These are phyloP conservation scores for Strobilomyces echinocephalus DNA, from an alignment of 768 basidiomycete genomes.

Conservation along the genomic window DNA sequence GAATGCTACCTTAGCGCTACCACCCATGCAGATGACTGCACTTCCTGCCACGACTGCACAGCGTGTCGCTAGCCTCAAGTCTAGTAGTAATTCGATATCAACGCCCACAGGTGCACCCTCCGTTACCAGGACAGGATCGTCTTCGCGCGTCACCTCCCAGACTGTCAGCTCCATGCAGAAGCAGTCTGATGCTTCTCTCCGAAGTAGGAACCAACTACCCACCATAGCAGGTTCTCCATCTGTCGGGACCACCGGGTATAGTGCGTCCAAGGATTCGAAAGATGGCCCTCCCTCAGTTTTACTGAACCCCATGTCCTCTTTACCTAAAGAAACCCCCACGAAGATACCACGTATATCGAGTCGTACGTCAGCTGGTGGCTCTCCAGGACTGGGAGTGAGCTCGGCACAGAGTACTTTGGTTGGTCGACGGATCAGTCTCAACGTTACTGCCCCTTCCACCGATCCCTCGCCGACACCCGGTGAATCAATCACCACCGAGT, in stretches of 20 bases:
- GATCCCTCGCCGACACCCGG: constrained; percentile 58
- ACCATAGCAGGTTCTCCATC: constrained; percentile 95
- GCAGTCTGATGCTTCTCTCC: constrained; percentile 77
- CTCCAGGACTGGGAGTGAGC: constrained; percentile 64
- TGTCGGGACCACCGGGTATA: constrained; percentile 58
- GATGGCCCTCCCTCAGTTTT: constrained; percentile 54
- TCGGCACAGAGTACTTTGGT: constrained; percentile 44
- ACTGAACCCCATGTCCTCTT: constrained; percentile 45
- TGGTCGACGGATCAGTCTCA: constrained; percentile 63
- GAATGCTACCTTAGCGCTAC: constrained; percentile 65
- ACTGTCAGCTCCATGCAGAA: constrained; percentile 86
- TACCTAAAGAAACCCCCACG: constrained; percentile 82
- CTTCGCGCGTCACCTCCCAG: constrained; percentile 71
- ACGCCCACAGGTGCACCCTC: constrained; percentile 37
- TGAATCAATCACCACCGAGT: constrained; percentile 58
- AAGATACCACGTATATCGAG: constrained; percentile 94
- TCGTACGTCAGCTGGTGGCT: constrained; percentile 67
- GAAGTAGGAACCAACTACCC: constrained; percentile 70
- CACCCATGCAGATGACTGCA: constrained; percentile 88
- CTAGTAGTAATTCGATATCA: constrained; percentile 42
- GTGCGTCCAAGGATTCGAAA: constrained; percentile 49
- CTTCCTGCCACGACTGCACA: constrained; percentile 77
- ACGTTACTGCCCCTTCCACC: constrained; percentile 51
- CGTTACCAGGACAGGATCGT: constrained; percentile 41
- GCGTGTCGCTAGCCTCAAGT: constrained; percentile 78